These are phyloP conservation scores for Gomphus bonarii DNA, from an alignment of 1,284 basidiomycete genomes.

Conservation along the genomic window DNA sequence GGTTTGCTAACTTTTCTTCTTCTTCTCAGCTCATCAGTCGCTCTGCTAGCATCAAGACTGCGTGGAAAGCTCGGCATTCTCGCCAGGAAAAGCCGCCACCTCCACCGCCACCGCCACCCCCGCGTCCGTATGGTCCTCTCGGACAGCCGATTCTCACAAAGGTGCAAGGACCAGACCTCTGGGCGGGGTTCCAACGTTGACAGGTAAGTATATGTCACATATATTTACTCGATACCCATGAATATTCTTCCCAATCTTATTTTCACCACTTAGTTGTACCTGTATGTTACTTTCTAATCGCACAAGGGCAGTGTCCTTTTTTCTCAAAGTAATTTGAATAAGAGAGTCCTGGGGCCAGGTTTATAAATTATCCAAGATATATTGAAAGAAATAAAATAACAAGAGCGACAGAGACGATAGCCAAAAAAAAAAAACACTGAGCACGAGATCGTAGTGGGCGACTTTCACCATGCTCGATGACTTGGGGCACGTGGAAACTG, in stretches of 20 bases:
- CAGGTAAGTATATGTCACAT: too few species aligned
- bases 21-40: slow-evolving; percentile 51
- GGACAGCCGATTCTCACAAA: slow-evolving; percentile 1
- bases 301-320: neutral
- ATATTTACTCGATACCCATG: too few species aligned
- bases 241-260: neutral
- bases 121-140: slow-evolving; percentile 1
- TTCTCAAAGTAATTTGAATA: too few species aligned
- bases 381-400: too few species aligned
- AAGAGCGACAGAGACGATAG: too few species aligned
- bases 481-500: neutral
- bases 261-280: neutral
- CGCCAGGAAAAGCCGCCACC: slow-evolving; percentile 24
- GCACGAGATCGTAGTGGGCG: too few species aligned
- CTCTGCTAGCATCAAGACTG: slow-evolving; percentile 45
- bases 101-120: slow-evolving; percentile 6
- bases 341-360: too few species aligned
- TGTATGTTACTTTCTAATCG: neutral
- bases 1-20: neutral
- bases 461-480: neutral
- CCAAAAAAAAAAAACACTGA: too few species aligned
- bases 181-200: slow-evolving; percentile 2
- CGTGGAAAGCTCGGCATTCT: slow-evolving; percentile 56
- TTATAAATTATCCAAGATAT: too few species aligned
- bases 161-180: slow-evolving; percentile 6